Percentiles rank a stretch among this genome's conserved stretches.
Evolutionary conservation across 208 protist genomes (phyloP).

Genomic region (Leishmania mexicana): DNA sequence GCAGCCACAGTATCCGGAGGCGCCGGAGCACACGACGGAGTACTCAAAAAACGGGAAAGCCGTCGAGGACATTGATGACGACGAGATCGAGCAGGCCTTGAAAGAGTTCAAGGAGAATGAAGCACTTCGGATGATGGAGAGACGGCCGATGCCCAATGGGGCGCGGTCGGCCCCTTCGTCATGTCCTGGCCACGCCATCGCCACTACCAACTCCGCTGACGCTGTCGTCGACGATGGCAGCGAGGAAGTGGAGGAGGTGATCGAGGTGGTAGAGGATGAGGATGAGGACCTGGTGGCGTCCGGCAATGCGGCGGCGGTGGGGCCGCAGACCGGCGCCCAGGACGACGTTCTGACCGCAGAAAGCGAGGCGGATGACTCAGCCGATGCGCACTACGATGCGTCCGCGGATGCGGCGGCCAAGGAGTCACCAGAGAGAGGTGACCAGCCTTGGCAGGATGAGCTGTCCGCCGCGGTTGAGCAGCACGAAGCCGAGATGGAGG

Average conservation of each 20-base stretch:
- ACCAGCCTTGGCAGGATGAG: slow-evolving; percentile 28
- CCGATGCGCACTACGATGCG: slow-evolving; percentile 1
- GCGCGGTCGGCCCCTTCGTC: background rate
- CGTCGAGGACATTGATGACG: slow-evolving; percentile 49
- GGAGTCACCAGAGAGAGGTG: background rate
- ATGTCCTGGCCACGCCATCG: slow-evolving; percentile 4
- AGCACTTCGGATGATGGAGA: slow-evolving; percentile 16
- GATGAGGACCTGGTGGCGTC: slow-evolving; percentile 25
- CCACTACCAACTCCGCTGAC: background rate
- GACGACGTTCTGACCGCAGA: slow-evolving; percentile 4
- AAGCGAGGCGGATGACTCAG: slow-evolving; percentile 17
- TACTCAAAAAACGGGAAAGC: slow-evolving; percentile 51
- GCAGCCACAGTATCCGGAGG: slow-evolving; percentile 45
- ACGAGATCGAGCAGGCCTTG: slow-evolving; percentile 45
- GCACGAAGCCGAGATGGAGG: slow-evolving; percentile 33
- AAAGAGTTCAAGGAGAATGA: slow-evolving; percentile 40
- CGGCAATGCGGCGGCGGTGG: slow-evolving; percentile 14
- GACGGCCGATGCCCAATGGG: background rate
- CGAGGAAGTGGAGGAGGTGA: slow-evolving; percentile 33
- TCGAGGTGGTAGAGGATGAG: slow-evolving; percentile 39
- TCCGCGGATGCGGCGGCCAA: background rate
- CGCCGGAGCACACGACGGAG: slow-evolving; percentile 38
- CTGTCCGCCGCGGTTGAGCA: slow-evolving; percentile 35
- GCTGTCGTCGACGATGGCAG: slow-evolving; percentile 17
- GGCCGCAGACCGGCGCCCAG: slow-evolving; percentile 1